Base-by-base conservation (phyloP, 176 grass and related monocot genomes). In the Musa itinerans region DNA sequence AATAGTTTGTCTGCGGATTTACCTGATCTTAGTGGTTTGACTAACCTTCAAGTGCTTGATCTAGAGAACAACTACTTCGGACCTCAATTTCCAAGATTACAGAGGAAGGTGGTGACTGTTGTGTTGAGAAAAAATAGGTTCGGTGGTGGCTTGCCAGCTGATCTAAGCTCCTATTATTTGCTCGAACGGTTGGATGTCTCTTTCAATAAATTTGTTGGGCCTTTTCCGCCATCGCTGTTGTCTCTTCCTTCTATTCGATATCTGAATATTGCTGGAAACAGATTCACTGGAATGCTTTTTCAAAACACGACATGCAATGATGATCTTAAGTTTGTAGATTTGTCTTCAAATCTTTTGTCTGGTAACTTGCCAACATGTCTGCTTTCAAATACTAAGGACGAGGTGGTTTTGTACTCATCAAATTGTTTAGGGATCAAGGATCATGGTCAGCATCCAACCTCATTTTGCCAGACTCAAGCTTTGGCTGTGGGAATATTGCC, bases 391-490 rank as follows among this genome's bases (percentile, higher is more conserved):
- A 76, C 62, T 12, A 87, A 86, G 2, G 71, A 34, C 10, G 74
- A 87, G 76, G 67, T 66, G 54, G 86, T 94, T 78, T 67, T 87
- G 48, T 85, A 75, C 34, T 86, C 83, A 1, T 76, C 82, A 19
- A 99, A 94, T 85, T 99, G 95, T 63, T 53, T 99, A 63, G 86
- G 77, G 50, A 53, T 64, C 52, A 80, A 74, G 29, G 83, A 78
- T 3, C 77, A 74, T 27, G 82, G 74, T 2, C 90, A 97, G 77
- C 82, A 90, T 61, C 88, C 86, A 3, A 78, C 80, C n/a, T 81
- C 86, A 14, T 89, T 91, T 86, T 97, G 94, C 59, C 90, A 90
- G 84, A 97, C 85, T 63, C 87, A 93, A 13, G 94, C 94, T 19
- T 52, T 97, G 82, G 94, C 94, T 27, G 94, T 88, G 53, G 94